A percentile compares a stretch with the other conserved stretches of the same genome.
Conservation (phyloP, 176 grass and related monocot species). For the Thalia dealbata region DNA sequence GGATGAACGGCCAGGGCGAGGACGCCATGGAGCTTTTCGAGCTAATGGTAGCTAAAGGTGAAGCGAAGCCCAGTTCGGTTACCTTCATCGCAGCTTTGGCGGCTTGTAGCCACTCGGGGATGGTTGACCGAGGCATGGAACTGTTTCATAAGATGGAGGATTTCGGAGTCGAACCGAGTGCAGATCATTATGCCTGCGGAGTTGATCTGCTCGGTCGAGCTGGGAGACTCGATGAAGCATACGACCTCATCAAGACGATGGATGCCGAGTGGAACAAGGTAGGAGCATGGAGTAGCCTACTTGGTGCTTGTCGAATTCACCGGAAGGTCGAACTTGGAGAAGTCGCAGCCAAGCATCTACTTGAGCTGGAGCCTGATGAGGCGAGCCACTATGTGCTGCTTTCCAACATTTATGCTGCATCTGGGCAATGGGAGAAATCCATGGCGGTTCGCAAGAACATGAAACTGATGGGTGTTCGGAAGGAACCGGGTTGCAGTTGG, state of each 20-base stretch:
- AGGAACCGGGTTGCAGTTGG: conserved; percentile 90
- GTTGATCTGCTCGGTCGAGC: conserved; percentile 71
- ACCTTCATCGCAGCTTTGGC: conserved; percentile 76
- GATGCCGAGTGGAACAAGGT: conserved; percentile 33
- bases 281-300: conserved; percentile 61
- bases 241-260: conserved; percentile 52
- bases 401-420: conserved; percentile 80
- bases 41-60: conserved; percentile 42
- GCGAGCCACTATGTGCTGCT: conserved; percentile 85
- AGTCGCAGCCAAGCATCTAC: conserved; percentile 45
- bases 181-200: conserved; percentile 67
- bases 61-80: conserved; percentile 57
- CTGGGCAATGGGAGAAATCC: conserved; percentile 48
- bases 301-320: conserved; percentile 79
- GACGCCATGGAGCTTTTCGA: conserved; percentile 58
- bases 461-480: conserved; percentile 45
- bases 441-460: conserved; percentile 46
- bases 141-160: conserved; percentile 56
- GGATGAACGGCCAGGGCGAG: conserved; percentile 73
- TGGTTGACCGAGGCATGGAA: conserved; percentile 46
- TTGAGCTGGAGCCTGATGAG: conserved; percentile 78
- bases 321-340: conserved; percentile 45
- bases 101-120: conserved; percentile 85
- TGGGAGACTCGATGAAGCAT: conserved; percentile 52
- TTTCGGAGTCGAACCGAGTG: conserved; percentile 37